Evolutionary conservation across 2,329 filamentous ascomycete genomes (phyloP).

Genomic region (Aspergillus amoenus): DNA sequence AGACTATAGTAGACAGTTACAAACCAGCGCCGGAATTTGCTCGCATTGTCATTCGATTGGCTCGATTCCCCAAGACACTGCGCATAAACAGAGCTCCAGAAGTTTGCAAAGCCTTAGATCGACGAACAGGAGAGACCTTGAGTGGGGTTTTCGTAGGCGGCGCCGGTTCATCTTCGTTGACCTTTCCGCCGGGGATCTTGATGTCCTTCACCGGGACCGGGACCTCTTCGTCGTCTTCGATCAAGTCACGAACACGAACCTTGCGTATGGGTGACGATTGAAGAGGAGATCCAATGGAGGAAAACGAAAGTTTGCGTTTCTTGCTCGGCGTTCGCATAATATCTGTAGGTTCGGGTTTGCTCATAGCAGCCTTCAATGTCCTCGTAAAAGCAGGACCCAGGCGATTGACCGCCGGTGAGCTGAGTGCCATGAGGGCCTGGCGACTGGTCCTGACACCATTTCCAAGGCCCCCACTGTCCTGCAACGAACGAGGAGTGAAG

Average conservation of each 20-base stretch:
- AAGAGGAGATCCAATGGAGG: constrained; percentile 46
- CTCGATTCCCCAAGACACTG: constrained; percentile 31
- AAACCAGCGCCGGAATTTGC: constrained; percentile 39
- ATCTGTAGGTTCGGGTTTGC: constrained; percentile 30
- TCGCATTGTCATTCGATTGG: constrained; percentile 33
- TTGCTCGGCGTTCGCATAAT: constrained; percentile 41
- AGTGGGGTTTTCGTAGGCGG: constrained; percentile 22
- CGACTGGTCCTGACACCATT: constrained; percentile 41
- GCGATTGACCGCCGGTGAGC: constrained; percentile 43
- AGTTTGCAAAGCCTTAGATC: constrained; percentile 37
- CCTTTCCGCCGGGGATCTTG: constrained; percentile 17
- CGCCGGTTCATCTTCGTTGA: constrained; percentile 17
- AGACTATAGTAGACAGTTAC: constrained; percentile 16
- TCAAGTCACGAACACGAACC: constrained; percentile 34
- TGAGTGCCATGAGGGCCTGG: constrained; percentile 46
- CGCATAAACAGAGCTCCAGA: constrained; percentile 42
- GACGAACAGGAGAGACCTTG: constrained; percentile 34
- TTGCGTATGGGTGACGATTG: constrained; percentile 51
- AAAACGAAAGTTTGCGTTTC: constrained; percentile 48
- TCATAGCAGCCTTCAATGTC: constrained; percentile 32
- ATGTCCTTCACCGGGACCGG: constrained; percentile 29
- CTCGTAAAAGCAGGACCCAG: constrained; percentile 43
- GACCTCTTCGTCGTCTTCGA: constrained; percentile 32
- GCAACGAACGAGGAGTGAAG: constrained; percentile 49
- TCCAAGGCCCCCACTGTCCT: constrained; percentile 34